Evolutionary conservation across 2,329 filamentous ascomycete species (phyloP), one percentile per base, ranked within the genome.

Genomic region (Rhexocercosporidium sp.): DNA sequence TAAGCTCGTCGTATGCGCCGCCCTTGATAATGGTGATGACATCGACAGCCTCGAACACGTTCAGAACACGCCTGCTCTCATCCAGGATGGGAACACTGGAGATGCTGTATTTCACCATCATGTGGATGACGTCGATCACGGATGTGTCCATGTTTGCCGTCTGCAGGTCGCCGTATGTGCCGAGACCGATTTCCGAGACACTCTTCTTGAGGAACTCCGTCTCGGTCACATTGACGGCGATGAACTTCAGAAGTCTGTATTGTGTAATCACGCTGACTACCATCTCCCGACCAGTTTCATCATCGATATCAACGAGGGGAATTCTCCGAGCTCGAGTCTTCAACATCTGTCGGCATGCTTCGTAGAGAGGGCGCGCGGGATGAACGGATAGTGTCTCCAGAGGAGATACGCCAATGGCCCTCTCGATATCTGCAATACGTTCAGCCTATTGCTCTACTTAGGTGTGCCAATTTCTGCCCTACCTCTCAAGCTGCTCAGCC

Each of bases 181-280:
- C 96, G 9, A 99, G 84, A 29, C 89, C 88, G 64, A 98, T 87
- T 70, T 97, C 94, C 68, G 88, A 88, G 65, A 99, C 84, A 11
- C 93, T 90, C 81, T 97, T 97, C 77, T 93, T 92, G 69, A 99
- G 82, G 77, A 94, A 87, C 74, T 96, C 91, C 4, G 95, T 97
- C 75, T 90, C 88, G 74, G 87, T 88, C 47, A 92, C 89, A 80
- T 99, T 99, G 80, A 99, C 95, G 12, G 96, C 94, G 69, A 99
- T 96, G 79, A 99, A 99, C 79, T 99, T 99, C 71, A 99, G 87
- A 74, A 99, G 98, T 66, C 96, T 92, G 80, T 99, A 99, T 79
- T 99, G 96, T 0, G 96, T 99, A 67, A 99, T 92, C 69, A 99
- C 96, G 75, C 94, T 97, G 69, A 99, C 92, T 20, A 99, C 94